These are phyloP conservation scores for Aspergillus sp. DNA, from an alignment of 2,329 filamentous ascomycete species.

Conservation along the genomic window DNA sequence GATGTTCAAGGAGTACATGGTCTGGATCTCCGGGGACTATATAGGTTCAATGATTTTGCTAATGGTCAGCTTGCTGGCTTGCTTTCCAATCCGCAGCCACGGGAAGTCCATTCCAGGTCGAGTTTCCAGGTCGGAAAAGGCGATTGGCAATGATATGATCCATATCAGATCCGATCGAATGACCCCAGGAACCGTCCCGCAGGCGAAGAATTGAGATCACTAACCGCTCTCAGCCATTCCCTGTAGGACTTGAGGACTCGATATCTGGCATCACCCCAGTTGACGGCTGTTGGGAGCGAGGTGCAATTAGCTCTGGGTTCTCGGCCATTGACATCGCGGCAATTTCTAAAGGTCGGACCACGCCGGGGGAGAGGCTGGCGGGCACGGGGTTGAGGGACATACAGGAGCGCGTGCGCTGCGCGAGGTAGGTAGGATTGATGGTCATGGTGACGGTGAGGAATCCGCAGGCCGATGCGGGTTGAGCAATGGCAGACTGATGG, in stretches of 20 bases:
- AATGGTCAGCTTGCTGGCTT: background rate
- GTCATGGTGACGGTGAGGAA: constrained; percentile 59
- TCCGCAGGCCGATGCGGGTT: background rate
- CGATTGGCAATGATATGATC: background rate
- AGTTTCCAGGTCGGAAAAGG: background rate
- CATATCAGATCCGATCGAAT: background rate
- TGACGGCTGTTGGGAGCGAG: constrained; percentile 63
- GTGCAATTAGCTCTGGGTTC: constrained; percentile 25
- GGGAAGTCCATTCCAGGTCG: background rate
- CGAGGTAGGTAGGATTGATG: constrained; percentile 91
- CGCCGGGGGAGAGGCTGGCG: constrained; percentile 6
- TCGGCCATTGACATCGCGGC: constrained; percentile 20
- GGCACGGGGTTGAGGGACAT: constrained; percentile 37
- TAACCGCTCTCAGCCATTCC: constrained; percentile 93
- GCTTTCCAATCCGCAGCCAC: background rate
- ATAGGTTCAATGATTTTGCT: background rate
- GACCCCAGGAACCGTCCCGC: background rate
- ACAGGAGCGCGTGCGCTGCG: constrained; percentile 77
- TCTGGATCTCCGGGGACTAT: constrained; percentile 93
- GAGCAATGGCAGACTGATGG: constrained; percentile 11
- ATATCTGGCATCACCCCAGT: constrained; percentile 82
- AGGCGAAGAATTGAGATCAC: constrained; percentile 40
- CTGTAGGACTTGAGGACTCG: constrained; percentile 88
- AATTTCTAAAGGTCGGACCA: constrained; percentile 26
- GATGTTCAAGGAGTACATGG: constrained; percentile 91